Evolutionary conservation across 305 asterid species (phyloP).

Genomic region (Coffea humblotiana): DNA sequence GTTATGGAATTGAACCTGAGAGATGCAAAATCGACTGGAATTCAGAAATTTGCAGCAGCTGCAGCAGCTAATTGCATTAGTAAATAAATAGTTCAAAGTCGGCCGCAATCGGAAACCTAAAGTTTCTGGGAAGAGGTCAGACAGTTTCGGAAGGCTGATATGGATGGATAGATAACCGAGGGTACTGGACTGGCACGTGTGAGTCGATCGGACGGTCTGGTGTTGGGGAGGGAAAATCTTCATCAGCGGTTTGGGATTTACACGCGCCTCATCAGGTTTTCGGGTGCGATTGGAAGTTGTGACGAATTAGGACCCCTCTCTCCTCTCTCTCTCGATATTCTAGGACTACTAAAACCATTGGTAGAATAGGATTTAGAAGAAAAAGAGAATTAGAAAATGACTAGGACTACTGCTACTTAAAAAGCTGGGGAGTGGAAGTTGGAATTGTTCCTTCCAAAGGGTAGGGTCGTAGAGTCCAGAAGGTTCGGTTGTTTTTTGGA

Average conservation of each 20-base stretch:
- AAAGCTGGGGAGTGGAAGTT: too few relatives aligned
- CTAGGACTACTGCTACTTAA: too few relatives aligned
- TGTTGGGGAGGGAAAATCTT: neutral
- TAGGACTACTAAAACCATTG: too few relatives aligned
- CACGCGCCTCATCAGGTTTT: neutral
- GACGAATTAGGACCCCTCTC: neutral
- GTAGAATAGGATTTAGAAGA: too few relatives aligned
- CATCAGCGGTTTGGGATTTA: neutral
- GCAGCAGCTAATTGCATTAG: conserved; percentile 13
- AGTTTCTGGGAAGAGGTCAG: neutral
- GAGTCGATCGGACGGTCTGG: conserved; percentile 31
- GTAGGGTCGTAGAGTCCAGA: too few relatives aligned
- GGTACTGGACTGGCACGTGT: conserved; percentile 36
- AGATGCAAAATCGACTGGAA: conserved; percentile 15
- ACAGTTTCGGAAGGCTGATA: conserved; percentile 11
- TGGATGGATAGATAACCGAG: conserved; percentile 25
- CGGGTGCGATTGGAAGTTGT: neutral
- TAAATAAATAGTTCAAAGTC: neutral
- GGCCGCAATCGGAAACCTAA: conserved; percentile 32
- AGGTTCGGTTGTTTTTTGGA: too few relatives aligned
- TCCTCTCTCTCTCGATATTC: too few relatives aligned
- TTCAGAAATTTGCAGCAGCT: neutral
- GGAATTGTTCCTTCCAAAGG: too few relatives aligned
- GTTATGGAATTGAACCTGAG: neutral
- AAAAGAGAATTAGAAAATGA: too few relatives aligned